Conservation (phyloP, 805 yeast species). For the Nematodospora valgi region DNA sequence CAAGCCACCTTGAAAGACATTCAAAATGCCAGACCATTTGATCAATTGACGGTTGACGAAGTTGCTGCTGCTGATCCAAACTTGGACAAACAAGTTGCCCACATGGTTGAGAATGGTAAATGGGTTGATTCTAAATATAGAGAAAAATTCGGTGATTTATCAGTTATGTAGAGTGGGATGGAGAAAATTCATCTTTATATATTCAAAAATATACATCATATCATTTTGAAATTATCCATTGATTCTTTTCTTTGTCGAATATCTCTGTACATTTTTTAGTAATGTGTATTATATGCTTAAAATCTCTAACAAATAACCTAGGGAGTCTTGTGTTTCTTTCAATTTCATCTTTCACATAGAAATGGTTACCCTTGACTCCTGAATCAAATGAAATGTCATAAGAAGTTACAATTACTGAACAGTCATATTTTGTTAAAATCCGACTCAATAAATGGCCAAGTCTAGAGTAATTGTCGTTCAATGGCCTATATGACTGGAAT, state of each 20-base stretch:
- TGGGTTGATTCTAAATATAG: conserved; percentile 98
- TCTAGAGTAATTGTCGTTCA: neutral
- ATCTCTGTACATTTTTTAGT: neutral
- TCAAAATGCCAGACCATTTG: conserved; percentile 96
- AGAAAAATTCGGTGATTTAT: conserved; percentile 96
- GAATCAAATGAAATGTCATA: conserved; percentile 25
- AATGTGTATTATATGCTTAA: conserved; percentile 13
- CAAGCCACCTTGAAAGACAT: conserved; percentile 88
- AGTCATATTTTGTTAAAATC: conserved; percentile 16
- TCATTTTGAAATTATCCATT: conserved; percentile 9
- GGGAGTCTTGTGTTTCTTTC: conserved; percentile 10
- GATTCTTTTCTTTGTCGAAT: conserved; percentile 6
- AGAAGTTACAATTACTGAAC: conserved; percentile 27
- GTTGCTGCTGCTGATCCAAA: conserved; percentile 96
- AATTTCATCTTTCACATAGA: neutral
- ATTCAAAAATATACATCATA: too few species aligned
- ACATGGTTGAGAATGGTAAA: conserved; percentile 94
- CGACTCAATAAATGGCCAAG: neutral
- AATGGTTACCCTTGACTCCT: conserved; percentile 19
- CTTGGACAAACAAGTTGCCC: conserved; percentile 90
- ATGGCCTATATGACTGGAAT: conserved; percentile 2
- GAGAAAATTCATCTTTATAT: conserved; percentile 1
- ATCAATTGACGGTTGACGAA: conserved; percentile 93
- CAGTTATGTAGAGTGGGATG: conserved; percentile 63
- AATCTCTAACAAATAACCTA: conserved; percentile 7